Base-by-base conservation (phyloP, 2,329 filamentous ascomycete species). In the Didymella sp. region DNA sequence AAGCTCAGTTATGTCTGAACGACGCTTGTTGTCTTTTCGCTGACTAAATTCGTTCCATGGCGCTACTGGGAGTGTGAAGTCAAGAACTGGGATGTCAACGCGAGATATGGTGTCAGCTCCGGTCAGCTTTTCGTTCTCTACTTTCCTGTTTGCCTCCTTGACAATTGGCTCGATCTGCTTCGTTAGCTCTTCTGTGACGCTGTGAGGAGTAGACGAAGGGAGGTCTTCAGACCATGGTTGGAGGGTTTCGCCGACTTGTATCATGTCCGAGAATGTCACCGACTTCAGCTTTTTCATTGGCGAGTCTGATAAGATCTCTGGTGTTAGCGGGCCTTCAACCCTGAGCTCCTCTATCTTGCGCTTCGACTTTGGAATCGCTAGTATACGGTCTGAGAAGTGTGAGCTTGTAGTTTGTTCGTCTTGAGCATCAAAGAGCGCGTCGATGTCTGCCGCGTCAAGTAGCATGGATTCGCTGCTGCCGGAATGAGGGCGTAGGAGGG, bases 81-180 rank as follows among this genome's bases (percentile, higher is more conserved):
- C 79, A 58, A 86, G 68, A 0, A 71, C 25, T 0, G 83, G 83
- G 4, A 85, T 76, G n/a, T 77, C 64, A 1, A 84, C 77, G 35
- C 83, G 77, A 46, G 76, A 73, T 4, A 76, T 81, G 0, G 81
- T 80, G 58, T 83, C 81, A 11, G 77, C 72, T 56, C 79, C 79
- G 8, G 74, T 73, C 2, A 84, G 70, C 49, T 77, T 73, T 58
- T 84, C 82, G 30, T 78, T 74, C n/a, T 77, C 72, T 2, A 79
- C 41, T 17, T 63, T 68, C 13, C 64, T 56, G 3, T 76, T 69
- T 3, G 71, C 76, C 28, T 77, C 64, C 28, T 73, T 64, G 3
- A 75, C 79, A 13, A 77, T 54, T 15, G 76, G 72, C 28, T 68
- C 67, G 3, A 81, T 59, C 0, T 73, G 54, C 5, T 76, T 66